Percentiles rank a stretch among this genome's conserved stretches.
phyloP scores from a whole-genome alignment of 306 rosid species.

The Amphicarpaea edgeworthii region DNA sequence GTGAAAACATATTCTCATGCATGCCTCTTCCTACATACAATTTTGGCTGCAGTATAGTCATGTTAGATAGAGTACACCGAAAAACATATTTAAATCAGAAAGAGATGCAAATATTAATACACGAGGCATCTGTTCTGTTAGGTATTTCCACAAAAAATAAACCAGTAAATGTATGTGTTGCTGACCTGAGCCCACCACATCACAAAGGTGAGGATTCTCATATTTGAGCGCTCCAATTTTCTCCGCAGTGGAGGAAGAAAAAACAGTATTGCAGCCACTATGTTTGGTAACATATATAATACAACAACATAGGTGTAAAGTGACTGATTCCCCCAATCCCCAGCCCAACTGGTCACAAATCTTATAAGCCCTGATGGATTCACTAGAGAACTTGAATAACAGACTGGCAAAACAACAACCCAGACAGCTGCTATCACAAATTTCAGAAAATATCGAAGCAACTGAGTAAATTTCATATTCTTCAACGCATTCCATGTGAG shows the following conservation, averaged over 20 bases:
- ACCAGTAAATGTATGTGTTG: constrained; percentile 34
- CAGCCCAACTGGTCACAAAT: constrained; percentile 86
- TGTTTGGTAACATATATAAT: constrained; percentile 78
- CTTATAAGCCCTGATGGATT: constrained; percentile 79
- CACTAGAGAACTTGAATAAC: constrained; percentile 78
- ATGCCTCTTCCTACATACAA: constrained; percentile 91
- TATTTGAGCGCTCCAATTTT: constrained; percentile 80
- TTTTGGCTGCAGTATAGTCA: constrained; percentile 80
- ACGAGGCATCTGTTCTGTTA: constrained; percentile 19
- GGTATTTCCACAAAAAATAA: constrained; percentile 31
- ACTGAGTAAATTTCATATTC: constrained; percentile 87
- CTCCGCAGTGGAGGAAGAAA: constrained; percentile 89
- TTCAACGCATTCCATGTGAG: constrained; percentile 84
- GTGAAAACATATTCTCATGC: constrained; percentile 83
- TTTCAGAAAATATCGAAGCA: constrained; percentile 86
- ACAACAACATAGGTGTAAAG: constrained; percentile 76
- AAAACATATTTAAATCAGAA: constrained; percentile 30
- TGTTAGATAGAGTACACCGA: constrained; percentile 38
- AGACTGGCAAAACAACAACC: constrained; percentile 86
- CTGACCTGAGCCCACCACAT: constrained; percentile 99
- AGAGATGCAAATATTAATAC: constrained; percentile 17
- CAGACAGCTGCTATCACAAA: constrained; percentile 84
- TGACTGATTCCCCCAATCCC: constrained; percentile 76
- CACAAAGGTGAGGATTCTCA: constrained; percentile 65
- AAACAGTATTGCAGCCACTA: constrained; percentile 77